These are phyloP conservation scores for Jimgerdemannia lactiflua DNA, from an alignment of 192 early-diverging fungal species.

Conservation along the genomic window DNA sequence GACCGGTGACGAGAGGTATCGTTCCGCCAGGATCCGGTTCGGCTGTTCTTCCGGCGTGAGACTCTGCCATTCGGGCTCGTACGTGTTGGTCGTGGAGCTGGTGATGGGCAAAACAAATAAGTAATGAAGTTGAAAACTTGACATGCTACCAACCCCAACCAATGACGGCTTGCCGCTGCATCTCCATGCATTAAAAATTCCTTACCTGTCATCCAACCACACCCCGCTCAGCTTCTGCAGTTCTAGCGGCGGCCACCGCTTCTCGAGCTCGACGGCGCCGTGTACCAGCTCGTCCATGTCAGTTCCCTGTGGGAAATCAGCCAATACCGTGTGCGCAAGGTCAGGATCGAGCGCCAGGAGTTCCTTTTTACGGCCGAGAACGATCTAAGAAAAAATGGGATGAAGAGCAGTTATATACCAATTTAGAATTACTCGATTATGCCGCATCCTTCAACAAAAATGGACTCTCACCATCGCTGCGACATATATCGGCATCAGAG, in stretches of 20 bases:
- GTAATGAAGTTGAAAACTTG: too few relatives aligned
- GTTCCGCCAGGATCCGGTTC: slow-evolving; percentile 17
- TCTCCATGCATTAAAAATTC: neutral
- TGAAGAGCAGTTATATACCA: too few relatives aligned
- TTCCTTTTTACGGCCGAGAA: neutral
- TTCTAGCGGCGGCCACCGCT: slow-evolving; percentile 31
- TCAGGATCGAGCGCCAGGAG: neutral
- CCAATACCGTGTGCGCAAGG: neutral
- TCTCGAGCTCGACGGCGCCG: slow-evolving; percentile 36
- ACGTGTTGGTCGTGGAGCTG: slow-evolving; percentile 34
- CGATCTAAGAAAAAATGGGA: neutral
- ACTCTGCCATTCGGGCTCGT: slow-evolving; percentile 19
- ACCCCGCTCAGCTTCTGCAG: slow-evolving; percentile 42
- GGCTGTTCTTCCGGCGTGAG: slow-evolving; percentile 21
- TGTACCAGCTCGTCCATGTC: slow-evolving; percentile 12
- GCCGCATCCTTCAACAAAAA: neutral
- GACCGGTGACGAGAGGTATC: slow-evolving; percentile 15
- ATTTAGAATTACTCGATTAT: too few relatives aligned
- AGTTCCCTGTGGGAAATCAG: neutral
- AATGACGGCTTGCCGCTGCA: neutral
- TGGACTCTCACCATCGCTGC: slow-evolving; percentile 43
- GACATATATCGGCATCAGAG: slow-evolving; percentile 62
- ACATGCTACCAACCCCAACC: neutral
- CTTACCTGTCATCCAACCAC: slow-evolving; percentile 48
- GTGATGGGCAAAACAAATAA: neutral